Conservation (phyloP, 176 grass and related monocot species). For the Oryza glaberrima region DNA sequence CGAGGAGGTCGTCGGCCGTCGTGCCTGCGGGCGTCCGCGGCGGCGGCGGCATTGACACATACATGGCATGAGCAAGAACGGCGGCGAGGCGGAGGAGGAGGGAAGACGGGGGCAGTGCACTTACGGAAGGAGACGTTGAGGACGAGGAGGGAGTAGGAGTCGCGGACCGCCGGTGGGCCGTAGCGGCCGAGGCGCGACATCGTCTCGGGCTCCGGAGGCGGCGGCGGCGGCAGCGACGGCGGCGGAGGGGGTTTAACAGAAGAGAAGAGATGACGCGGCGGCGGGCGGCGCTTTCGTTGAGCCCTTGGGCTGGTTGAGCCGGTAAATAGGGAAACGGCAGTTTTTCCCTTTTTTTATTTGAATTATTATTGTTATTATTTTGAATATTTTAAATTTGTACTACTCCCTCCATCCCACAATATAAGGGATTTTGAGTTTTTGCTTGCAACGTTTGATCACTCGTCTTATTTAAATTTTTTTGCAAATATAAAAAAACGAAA, state of each 20-base stretch:
- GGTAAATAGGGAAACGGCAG: too few relatives aligned
- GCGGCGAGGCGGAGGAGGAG: background rate
- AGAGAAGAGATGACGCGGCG: too few relatives aligned
- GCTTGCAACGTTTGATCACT: too few relatives aligned
- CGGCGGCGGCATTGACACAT: background rate
- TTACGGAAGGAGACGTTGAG: conserved; percentile 83
- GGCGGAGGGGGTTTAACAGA: background rate
- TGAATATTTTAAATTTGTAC: too few relatives aligned
- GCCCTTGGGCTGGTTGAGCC: too few relatives aligned
- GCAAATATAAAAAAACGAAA: too few relatives aligned
- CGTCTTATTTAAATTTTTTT: too few relatives aligned
- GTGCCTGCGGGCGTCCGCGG: conserved; percentile 45
- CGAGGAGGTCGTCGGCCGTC: conserved; percentile 73
- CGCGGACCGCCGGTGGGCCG: conserved; percentile 61
- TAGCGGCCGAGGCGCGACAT: conserved; percentile 79
- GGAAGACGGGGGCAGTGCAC: background rate
- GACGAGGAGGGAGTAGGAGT: conserved; percentile 80
- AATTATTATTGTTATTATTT: too few relatives aligned
- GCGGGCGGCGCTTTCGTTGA: too few relatives aligned
- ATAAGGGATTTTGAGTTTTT: too few relatives aligned
- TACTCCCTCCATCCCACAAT: too few relatives aligned
- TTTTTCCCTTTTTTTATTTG: too few relatives aligned
- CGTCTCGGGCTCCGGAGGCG: conserved; percentile 8
- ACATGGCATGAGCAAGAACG: background rate
- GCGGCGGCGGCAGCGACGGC: conserved; percentile 2